phyloP scores from a whole-genome alignment of 1,139 yeast species.

The Candida sp. region DNA sequence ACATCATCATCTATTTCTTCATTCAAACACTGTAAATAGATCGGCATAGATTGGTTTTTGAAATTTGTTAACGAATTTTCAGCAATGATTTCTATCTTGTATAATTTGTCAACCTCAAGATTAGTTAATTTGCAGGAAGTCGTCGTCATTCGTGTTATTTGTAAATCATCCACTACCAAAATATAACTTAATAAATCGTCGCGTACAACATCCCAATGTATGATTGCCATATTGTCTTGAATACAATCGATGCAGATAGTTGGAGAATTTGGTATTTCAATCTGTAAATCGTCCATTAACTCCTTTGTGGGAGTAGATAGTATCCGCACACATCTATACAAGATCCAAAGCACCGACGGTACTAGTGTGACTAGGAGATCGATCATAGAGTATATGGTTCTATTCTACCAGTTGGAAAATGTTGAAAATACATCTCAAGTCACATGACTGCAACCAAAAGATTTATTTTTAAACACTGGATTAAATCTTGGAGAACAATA shows the following conservation, averaged over 20 bases:
- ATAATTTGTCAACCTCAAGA: slow-evolving; percentile 24
- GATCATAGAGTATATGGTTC: slow-evolving; percentile 20
- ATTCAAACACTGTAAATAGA: slow-evolving; percentile 13
- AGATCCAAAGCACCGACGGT: slow-evolving; percentile 41
- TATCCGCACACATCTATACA: slow-evolving; percentile 35
- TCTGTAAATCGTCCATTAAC: slow-evolving; percentile 31
- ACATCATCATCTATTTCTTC: slow-evolving; percentile 8
- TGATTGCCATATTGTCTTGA: slow-evolving; percentile 23
- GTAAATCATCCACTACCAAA: slow-evolving; percentile 33
- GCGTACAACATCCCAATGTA: slow-evolving; percentile 40
- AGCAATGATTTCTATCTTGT: slow-evolving; percentile 39
- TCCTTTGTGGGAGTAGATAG: slow-evolving; percentile 36
- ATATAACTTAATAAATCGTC: slow-evolving; percentile 35
- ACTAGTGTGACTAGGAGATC: slow-evolving; percentile 40
- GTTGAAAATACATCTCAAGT: not conserved
- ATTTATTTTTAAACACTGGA: too few relatives aligned
- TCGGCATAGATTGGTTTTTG: slow-evolving; percentile 32
- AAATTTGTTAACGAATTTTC: slow-evolving; percentile 35
- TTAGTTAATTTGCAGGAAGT: slow-evolving; percentile 37
- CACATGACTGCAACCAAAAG: slow-evolving; percentile 1
- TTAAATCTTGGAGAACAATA: too few relatives aligned
- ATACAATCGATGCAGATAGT: slow-evolving; percentile 38
- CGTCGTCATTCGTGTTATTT: slow-evolving; percentile 36
- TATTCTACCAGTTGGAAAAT: not conserved
- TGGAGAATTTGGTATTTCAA: slow-evolving; percentile 43